Base-by-base conservation (phyloP, 768 basidiomycete genomes). In the Asterophora parasitica region DNA sequence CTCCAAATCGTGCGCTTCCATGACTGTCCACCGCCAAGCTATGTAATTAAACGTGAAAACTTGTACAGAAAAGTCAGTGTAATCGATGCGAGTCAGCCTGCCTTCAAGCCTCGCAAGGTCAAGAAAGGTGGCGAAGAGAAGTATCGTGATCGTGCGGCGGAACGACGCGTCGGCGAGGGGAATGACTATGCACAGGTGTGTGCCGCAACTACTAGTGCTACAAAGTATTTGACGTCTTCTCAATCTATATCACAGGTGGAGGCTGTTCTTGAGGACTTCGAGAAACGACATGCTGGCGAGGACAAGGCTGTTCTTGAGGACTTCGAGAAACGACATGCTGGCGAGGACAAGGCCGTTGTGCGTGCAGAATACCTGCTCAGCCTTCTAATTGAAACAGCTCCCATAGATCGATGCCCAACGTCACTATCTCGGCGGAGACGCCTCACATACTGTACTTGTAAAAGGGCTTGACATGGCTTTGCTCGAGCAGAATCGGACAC, bases 381-480 rank as follows among this genome's bases (percentile, higher is more conserved):
- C 23, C 23, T 23, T 23, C 1, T 15, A 27, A 40, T 13, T 23
- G 6, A 11, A 40, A 39, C 1, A 16, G 28, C 26, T 38, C 36
- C 27, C 17, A 50, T 12, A 89, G 85, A 70, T 90, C 13, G 88
- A 89, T 46, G 75, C 81, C 45, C 78, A 90, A 59, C 74, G 92
- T 30, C 74, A 72, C 48, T 89, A 88, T 61, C 78, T 92, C 4
- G 91, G 91, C 13, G 89, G 91, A 31, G 90, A 95, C 62, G 80
- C 82, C 34, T 77, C 87, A 49, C 92, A 94, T 61, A 83, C 89
- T 9, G 78, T 93, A 48, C 79, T 93, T 9, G 89, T 93, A 34
- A 95, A 92, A 60, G 91, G 91, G 20, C 81, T 97, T 38, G 94
- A 97, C 61, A 76, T 85, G 54, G 85, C 90, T 0, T 77, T 96